Conservation (phyloP, 2,329 filamentous ascomycete genomes). For the Alternaria sp. region DNA sequence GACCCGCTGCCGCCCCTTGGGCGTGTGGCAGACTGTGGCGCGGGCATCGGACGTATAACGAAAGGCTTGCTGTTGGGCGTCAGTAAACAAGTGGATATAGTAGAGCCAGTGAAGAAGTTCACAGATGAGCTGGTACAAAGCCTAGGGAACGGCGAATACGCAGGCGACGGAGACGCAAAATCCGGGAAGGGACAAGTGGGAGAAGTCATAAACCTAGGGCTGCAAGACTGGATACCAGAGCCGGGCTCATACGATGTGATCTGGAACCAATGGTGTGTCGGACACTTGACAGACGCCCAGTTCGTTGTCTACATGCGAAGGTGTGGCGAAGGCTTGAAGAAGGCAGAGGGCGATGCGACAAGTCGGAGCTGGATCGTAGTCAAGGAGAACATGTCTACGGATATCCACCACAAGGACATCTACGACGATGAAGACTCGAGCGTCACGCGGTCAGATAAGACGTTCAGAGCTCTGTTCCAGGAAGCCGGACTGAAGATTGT, state of each 20-base stretch:
- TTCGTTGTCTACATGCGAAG: conserved; percentile 70
- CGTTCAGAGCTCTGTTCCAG: conserved; percentile 73
- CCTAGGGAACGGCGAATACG: conserved; percentile 27
- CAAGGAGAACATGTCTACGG: conserved; percentile 78
- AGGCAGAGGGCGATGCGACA: conserved; percentile 37
- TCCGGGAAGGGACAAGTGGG: conserved; percentile 59
- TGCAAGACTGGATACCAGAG: conserved; percentile 71
- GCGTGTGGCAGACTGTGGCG: conserved; percentile 65
- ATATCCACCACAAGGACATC: conserved; percentile 63
- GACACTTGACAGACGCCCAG: conserved; percentile 78
- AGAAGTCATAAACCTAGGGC: conserved; percentile 71
- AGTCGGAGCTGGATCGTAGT: conserved; percentile 67
- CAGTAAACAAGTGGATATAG: conserved; percentile 75
- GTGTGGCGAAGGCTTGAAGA: conserved; percentile 60
- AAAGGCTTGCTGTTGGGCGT: conserved; percentile 75
- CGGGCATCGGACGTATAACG: conserved; percentile 83
- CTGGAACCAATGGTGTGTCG: conserved; percentile 91
- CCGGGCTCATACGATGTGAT: conserved; percentile 73
- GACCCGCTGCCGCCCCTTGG: conserved; percentile 38
- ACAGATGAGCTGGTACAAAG: conserved; percentile 62
- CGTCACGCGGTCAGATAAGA: conserved; percentile 77
- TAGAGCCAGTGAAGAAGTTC: conserved; percentile 86
- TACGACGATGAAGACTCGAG: conserved; percentile 79
- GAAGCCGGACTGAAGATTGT: conserved; percentile 69
- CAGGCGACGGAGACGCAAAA: conserved; percentile 26